A percentile compares a stretch with the other conserved stretches of the same genome.
phyloP scores from a whole-genome alignment of 2,329 filamentous ascomycete genomes.

The Sporothrix mexicana region DNA sequence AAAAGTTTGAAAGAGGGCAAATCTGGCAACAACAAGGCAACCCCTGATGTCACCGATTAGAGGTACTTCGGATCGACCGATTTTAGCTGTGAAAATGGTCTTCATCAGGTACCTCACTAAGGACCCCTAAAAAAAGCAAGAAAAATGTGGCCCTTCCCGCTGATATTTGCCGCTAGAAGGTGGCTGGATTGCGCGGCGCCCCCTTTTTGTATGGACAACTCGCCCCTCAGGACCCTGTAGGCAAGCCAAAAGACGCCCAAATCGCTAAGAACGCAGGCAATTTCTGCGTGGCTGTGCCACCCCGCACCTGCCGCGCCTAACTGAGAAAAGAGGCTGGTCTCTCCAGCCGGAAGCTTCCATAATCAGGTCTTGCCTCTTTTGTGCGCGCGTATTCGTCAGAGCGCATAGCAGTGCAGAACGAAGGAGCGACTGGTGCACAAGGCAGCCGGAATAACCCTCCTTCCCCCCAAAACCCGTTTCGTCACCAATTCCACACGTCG shows the following conservation, averaged over 20 bases:
- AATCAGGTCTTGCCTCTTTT: conserved; percentile 21
- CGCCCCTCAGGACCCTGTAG: conserved; percentile 15
- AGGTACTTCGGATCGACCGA: conserved; percentile 13
- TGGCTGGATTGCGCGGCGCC: conserved; percentile 27
- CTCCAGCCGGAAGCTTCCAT: conserved; percentile 17
- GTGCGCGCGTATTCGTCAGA: conserved; percentile 24
- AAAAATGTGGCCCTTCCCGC: conserved; percentile 17
- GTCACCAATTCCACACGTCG: conserved; percentile 24
- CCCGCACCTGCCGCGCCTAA: conserved; percentile 30
- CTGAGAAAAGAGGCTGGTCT: conserved; percentile 23
- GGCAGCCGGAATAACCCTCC: conserved; percentile 33
- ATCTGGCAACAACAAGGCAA: background rate
- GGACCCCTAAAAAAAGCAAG: conserved; percentile 19
- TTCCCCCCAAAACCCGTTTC: conserved; percentile 18
- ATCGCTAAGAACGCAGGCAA: background rate
- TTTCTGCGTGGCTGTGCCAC: conserved; percentile 31
- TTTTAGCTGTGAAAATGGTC: background rate
- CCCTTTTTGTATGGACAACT: background rate
- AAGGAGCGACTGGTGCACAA: conserved; percentile 10
- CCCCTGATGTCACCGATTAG: conserved; percentile 12
- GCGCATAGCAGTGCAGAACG: conserved; percentile 17
- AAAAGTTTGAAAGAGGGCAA: background rate
- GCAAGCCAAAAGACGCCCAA: too few species aligned
- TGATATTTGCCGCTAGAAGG: conserved; percentile 22
- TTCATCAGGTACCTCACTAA: background rate